Evolutionary conservation across 202 grass and related monocot genomes (phyloP).

Genomic region (Thinopyrum obtusiflorum): DNA sequence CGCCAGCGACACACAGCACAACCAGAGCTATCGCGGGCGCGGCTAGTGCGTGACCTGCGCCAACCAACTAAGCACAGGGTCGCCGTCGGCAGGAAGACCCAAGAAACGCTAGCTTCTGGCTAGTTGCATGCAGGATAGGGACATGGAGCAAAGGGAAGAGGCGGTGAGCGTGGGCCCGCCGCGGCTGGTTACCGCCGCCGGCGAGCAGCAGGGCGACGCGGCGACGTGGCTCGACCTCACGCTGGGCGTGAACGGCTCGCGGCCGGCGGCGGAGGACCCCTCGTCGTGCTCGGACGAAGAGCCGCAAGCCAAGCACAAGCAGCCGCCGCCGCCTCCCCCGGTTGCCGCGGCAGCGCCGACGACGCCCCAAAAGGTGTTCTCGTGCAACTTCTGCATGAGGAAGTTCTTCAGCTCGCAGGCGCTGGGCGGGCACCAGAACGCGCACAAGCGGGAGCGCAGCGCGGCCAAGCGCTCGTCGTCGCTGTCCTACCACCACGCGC

Average conservation of each 20-base stretch:
- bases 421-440: constrained; percentile 89
- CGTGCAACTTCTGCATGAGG: constrained; percentile 88
- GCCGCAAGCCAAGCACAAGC: constrained; percentile 13
- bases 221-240: constrained; percentile 66
- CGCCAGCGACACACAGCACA: background rate
- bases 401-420: constrained; percentile 96
- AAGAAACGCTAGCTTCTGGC: background rate
- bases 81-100: background rate
- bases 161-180: constrained; percentile 13
- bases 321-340: background rate
- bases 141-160: constrained; percentile 34
- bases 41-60: background rate
- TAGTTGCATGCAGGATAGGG: constrained; percentile 30
- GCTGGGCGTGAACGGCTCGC: constrained; percentile 33
- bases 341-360: background rate
- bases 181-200: background rate
- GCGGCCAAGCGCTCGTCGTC: constrained; percentile 53
- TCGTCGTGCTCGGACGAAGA: constrained; percentile 35
- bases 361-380: constrained; percentile 75
- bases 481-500: constrained; percentile 7
- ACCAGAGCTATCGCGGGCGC: background rate
- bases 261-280: background rate
- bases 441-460: constrained; percentile 89
- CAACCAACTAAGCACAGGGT: background rate
- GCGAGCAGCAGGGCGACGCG: background rate